These are phyloP conservation scores for Dillenia turbinata DNA, from an alignment of 164 flowering plant genomes.

Conservation along the genomic window DNA sequence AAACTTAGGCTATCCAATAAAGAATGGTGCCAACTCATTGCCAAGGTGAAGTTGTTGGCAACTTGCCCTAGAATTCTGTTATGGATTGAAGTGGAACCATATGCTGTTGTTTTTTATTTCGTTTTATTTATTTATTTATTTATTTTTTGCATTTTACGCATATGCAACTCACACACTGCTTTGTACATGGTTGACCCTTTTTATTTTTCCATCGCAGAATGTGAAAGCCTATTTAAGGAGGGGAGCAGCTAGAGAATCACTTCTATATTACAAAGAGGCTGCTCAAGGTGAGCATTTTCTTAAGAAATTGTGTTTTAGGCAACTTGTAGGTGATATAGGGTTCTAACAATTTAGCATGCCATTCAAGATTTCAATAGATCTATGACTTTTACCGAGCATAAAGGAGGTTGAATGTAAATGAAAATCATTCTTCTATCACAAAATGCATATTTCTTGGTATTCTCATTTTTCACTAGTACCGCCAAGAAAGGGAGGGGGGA, in stretches of 20 bases:
- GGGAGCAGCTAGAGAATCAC: constrained; percentile 88
- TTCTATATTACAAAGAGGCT: constrained; percentile 72
- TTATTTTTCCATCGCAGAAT: constrained; percentile 40
- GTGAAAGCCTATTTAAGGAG: constrained; percentile 95
- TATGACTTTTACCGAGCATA: background rate
- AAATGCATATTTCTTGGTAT: too few species aligned
- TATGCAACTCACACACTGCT: too few species aligned
- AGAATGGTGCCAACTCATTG: too few species aligned
- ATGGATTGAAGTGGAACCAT: background rate
- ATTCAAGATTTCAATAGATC: background rate
- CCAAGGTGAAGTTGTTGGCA: too few species aligned
- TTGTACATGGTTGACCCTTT: too few species aligned
- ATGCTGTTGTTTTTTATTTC: background rate
- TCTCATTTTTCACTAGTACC: too few species aligned
- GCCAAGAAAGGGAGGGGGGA: too few species aligned
- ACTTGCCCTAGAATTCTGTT: background rate
- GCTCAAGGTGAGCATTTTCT: constrained; percentile 55
- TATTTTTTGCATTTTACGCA: too few species aligned
- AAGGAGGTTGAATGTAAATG: background rate
- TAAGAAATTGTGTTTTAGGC: background rate
- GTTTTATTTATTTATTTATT: constrained; percentile 3
- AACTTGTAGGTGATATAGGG: background rate
- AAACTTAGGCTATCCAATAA: too few species aligned
- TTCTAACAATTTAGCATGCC: background rate
- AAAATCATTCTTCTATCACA: background rate